Conservation (phyloP, 495 filamentous ascomycete species). For the Acidomyces sp. region DNA sequence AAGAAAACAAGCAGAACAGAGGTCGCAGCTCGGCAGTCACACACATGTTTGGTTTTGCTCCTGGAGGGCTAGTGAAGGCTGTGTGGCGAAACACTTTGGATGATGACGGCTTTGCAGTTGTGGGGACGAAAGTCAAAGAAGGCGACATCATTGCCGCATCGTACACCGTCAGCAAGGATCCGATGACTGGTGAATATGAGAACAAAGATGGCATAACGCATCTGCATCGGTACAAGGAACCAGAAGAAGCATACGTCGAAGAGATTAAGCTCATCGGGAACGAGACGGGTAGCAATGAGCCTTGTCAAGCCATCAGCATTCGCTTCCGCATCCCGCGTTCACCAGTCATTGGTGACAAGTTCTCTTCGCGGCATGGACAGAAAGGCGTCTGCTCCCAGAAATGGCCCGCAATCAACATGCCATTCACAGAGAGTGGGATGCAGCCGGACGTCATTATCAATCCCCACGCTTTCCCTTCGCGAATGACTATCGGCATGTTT, state of each 20-base stretch:
- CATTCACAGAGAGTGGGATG: slow-evolving; percentile 92
- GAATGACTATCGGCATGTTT: slow-evolving; percentile 99
- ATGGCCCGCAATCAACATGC: slow-evolving; percentile 90
- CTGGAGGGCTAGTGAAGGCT: slow-evolving; percentile 50
- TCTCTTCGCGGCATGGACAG: slow-evolving; percentile 94
- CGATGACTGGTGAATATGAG: slow-evolving; percentile 37
- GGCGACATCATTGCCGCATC: slow-evolving; percentile 78
- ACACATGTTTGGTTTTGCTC: slow-evolving; percentile 79
- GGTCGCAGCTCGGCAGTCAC: slow-evolving; percentile 20
- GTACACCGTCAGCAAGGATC: slow-evolving; percentile 70
- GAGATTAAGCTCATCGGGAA: slow-evolving; percentile 81
- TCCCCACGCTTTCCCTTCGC: slow-evolving; percentile 98
- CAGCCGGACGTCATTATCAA: slow-evolving; percentile 98
- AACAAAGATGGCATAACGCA: slow-evolving; percentile 71
- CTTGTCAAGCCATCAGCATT: slow-evolving; percentile 71
- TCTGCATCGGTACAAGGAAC: slow-evolving; percentile 82
- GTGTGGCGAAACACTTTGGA: slow-evolving; percentile 58
- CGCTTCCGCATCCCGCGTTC: slow-evolving; percentile 84
- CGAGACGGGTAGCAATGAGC: slow-evolving; percentile 59
- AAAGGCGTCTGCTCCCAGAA: slow-evolving; percentile 97
- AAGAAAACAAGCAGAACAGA: slow-evolving; percentile 32
- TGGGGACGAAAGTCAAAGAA: slow-evolving; percentile 61
- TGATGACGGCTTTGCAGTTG: slow-evolving; percentile 68
- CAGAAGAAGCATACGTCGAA: slow-evolving; percentile 75
- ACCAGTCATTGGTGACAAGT: slow-evolving; percentile 95